Evolutionary conservation across 371 early-diverging fungal genomes (phyloP), one percentile per base, ranked within the genome.

Genomic region (Smittium culicis): DNA sequence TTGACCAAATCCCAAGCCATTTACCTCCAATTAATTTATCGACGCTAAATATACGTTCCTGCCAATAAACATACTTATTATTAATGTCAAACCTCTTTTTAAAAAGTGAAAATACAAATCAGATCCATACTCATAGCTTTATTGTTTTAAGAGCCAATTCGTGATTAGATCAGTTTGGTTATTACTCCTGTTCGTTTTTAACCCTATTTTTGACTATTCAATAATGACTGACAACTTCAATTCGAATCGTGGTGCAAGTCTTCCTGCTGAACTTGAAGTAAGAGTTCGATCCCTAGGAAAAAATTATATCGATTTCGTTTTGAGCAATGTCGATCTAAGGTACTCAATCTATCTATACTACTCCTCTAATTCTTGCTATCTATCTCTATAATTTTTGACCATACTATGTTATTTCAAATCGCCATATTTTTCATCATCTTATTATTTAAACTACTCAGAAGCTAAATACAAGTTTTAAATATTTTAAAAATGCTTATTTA

Each of bases 251-350:
- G 62, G 29, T 62, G 62, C 8, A 25, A 35, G 8, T 25, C 32
- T 2, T 11, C 20, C 27, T 20, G 2, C 66, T 5, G 66, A 29
- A 29, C 24, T 59, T 14, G 66, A 84, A 68, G 83, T 90, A 35
- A 82, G 80, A 61, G 88, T 90, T 70, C 80, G 85, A 74, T 81
- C 83, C 59, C 73, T 90, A 14, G 81, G 83, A 63, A 83, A 83
- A 66, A 86, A 84, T 73, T 78, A 80, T 30, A 83, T 90, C 35
- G 81, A 82, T 66, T 90, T 90, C 68, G 84, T 87, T 31, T 75
- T 90, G 24, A 84, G 84, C 72, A 87, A 89, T 72, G 85, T 87
- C 34, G 88, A 89, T 73, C 78, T 90, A 65, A 87, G 88, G 86
- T 83, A 81, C 30, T 60, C 8, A 60, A 20, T 3, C 14, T 25